Conservation (phyloP, 805 yeast species). For the Vanderwaltozyma polyspora region DNA sequence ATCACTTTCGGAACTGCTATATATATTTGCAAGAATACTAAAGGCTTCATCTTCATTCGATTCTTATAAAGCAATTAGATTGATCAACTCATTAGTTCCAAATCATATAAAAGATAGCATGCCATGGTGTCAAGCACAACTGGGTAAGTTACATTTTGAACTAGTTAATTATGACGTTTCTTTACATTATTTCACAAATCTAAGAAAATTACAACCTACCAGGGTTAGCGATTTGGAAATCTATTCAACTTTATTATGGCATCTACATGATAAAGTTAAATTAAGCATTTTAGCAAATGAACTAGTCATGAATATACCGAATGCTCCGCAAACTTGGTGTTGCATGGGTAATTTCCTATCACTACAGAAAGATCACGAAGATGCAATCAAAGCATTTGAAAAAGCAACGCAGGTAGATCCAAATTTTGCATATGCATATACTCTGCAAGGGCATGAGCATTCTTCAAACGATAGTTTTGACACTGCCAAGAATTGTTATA, state of each 20-base stretch:
- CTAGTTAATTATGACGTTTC: slow-evolving; percentile 75
- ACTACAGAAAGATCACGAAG: slow-evolving; percentile 71
- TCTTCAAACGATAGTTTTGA: slow-evolving; percentile 83
- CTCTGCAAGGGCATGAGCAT: slow-evolving; percentile 88
- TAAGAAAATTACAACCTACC: slow-evolving; percentile 64
- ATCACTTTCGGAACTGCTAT: slow-evolving; percentile 7
- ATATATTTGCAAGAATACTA: slow-evolving; percentile 11
- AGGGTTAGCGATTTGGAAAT: slow-evolving; percentile 83
- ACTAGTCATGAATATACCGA: slow-evolving; percentile 49
- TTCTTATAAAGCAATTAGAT: slow-evolving; percentile 67
- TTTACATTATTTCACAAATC: slow-evolving; percentile 46
- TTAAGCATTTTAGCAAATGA: slow-evolving; percentile 78
- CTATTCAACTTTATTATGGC: slow-evolving; percentile 88
- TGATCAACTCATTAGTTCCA: slow-evolving; percentile 48
- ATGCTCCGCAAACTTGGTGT: slow-evolving; percentile 84
- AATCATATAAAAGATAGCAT: slow-evolving; percentile 45
- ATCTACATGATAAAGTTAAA: slow-evolving; percentile 67
- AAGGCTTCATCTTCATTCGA: slow-evolving; percentile 39
- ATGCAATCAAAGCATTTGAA: slow-evolving; percentile 78
- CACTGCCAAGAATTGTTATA: slow-evolving; percentile 72
- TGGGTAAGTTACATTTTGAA: slow-evolving; percentile 79
- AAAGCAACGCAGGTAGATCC: slow-evolving; percentile 62
- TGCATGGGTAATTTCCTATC: slow-evolving; percentile 84
- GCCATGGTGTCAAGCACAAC: slow-evolving; percentile 75
- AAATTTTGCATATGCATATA: slow-evolving; percentile 75